A percentile compares a stretch with the other conserved stretches of the same genome.
phyloP scores from a whole-genome alignment of 805 yeast genomes.

The Myxozyma melibiosi region DNA sequence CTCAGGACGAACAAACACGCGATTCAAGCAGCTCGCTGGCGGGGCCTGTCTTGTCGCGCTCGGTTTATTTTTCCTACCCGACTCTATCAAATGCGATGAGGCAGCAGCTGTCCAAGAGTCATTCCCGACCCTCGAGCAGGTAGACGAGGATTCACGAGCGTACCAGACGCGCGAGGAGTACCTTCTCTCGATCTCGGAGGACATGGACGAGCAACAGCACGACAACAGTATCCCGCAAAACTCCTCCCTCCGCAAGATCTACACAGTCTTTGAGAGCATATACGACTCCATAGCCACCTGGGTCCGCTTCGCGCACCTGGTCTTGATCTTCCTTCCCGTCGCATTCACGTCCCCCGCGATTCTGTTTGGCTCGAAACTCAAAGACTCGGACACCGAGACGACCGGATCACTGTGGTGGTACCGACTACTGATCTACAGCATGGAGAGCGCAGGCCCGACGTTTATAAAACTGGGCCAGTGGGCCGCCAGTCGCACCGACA shows the following conservation, averaged over 20 bases:
- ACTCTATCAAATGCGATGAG: slow-evolving; percentile 9
- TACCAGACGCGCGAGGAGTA: slow-evolving; percentile 28
- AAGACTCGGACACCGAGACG: slow-evolving; percentile 44
- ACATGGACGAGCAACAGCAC: slow-evolving; percentile 1
- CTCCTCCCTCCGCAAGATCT: background rate
- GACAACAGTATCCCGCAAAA: slow-evolving; percentile 1
- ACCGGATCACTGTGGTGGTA: slow-evolving; percentile 76
- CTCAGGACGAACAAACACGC: too few species aligned
- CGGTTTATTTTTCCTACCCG: too few species aligned
- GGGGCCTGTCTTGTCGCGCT: too few species aligned
- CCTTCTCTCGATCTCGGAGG: slow-evolving; percentile 20
- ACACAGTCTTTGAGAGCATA: background rate
- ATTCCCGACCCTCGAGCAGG: slow-evolving; percentile 22
- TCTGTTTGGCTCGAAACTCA: slow-evolving; percentile 49
- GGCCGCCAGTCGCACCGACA: slow-evolving; percentile 97
- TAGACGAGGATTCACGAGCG: slow-evolving; percentile 1
- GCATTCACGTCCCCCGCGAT: slow-evolving; percentile 63
- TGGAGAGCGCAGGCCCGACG: slow-evolving; percentile 90
- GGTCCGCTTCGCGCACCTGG: slow-evolving; percentile 68
- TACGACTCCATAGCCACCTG: slow-evolving; percentile 48
- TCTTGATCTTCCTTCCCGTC: slow-evolving; percentile 70
- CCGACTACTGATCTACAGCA: slow-evolving; percentile 58
- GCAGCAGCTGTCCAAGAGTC: background rate
- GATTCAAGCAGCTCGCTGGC: too few species aligned
- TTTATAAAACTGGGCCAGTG: slow-evolving; percentile 85